These are phyloP conservation scores for Phytomonas sp. DNA, from an alignment of 208 protist species.

Conservation along the genomic window DNA sequence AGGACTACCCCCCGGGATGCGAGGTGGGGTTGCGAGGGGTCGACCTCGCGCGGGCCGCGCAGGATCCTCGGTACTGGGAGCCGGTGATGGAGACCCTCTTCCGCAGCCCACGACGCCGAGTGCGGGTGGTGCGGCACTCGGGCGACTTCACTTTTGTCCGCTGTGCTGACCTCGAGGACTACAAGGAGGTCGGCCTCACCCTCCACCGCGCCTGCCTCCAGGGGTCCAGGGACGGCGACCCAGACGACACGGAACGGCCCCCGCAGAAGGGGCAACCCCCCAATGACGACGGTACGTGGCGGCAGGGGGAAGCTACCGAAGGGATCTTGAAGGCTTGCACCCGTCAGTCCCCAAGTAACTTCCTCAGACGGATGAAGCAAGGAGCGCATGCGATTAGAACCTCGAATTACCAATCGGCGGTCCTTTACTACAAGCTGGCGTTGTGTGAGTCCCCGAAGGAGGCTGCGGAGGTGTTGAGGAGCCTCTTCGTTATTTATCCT, in stretches of 20 bases:
- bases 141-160: slow-evolving; percentile 84
- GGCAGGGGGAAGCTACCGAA: too few relatives aligned
- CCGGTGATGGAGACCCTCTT: slow-evolving; percentile 73
- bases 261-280: slow-evolving; percentile 6
- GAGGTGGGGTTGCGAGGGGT: slow-evolving; percentile 75
- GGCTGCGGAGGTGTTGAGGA: slow-evolving; percentile 51
- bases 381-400: slow-evolving; percentile 45
- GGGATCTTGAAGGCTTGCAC: too few relatives aligned
- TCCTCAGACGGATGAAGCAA: slow-evolving; percentile 44
- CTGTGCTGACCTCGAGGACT: slow-evolving; percentile 42
- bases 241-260: slow-evolving; percentile 1
- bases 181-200: slow-evolving; percentile 57
- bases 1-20: slow-evolving; percentile 79
- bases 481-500: slow-evolving; percentile 60
- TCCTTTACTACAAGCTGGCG: slow-evolving; percentile 61
- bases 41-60: slow-evolving; percentile 53
- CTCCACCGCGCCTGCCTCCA: slow-evolving; percentile 79
- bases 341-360: slow-evolving; percentile 15
- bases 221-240: slow-evolving; percentile 34
- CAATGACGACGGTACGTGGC: too few relatives aligned
- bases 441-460: slow-evolving; percentile 51
- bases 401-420: slow-evolving; percentile 45
- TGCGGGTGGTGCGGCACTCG: slow-evolving; percentile 55
- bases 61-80: slow-evolving; percentile 63
- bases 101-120: slow-evolving; percentile 37